Percentiles rank a stretch among this genome's conserved stretches.
These are phyloP conservation scores for Piloderma croceum DNA, from an alignment of 768 basidiomycete species.

Conservation along the genomic window DNA sequence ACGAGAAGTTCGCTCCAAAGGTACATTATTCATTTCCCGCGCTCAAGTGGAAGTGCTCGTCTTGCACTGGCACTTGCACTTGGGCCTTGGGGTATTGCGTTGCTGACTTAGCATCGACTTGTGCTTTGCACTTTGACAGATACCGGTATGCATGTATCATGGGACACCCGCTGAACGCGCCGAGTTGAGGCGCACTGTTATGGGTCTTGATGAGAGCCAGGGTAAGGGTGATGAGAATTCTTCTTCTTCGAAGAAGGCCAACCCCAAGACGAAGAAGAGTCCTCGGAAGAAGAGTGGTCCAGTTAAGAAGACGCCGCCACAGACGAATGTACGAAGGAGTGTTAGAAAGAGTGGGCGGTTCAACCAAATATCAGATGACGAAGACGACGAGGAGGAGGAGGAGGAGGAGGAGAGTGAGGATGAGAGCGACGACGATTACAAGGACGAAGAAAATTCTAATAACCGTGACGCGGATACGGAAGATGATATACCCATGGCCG, in stretches of 20 bases:
- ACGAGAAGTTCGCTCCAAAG: conserved; percentile 73
- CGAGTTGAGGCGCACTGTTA: conserved; percentile 61
- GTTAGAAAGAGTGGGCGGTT: no score
- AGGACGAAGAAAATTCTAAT: background rate
- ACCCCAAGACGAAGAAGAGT: background rate
- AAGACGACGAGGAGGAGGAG: conserved; percentile 3
- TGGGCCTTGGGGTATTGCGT: background rate
- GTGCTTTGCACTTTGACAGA: conserved; percentile 36
- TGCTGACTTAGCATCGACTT: background rate
- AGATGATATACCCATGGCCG: conserved; percentile 8
- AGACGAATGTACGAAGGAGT: no score
- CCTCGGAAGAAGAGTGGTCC: background rate
- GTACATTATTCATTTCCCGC: conserved; percentile 30
- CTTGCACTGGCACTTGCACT: background rate
- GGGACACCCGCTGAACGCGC: conserved; percentile 79
- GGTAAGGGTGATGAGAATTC: conserved; percentile 9
- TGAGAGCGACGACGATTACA: background rate
- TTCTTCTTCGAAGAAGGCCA: background rate
- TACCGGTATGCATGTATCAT: conserved; percentile 88
- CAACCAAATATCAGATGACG: no score
- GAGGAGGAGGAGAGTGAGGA: conserved; percentile 4
- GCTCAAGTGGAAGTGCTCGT: no score
- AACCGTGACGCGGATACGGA: conserved; percentile 15
- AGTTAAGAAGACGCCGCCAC: background rate
- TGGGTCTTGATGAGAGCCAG: conserved; percentile 30